Evolutionary conservation across 352 stramenopile genomes (phyloP).

Genomic region (Phytophthora pinifolia): DNA sequence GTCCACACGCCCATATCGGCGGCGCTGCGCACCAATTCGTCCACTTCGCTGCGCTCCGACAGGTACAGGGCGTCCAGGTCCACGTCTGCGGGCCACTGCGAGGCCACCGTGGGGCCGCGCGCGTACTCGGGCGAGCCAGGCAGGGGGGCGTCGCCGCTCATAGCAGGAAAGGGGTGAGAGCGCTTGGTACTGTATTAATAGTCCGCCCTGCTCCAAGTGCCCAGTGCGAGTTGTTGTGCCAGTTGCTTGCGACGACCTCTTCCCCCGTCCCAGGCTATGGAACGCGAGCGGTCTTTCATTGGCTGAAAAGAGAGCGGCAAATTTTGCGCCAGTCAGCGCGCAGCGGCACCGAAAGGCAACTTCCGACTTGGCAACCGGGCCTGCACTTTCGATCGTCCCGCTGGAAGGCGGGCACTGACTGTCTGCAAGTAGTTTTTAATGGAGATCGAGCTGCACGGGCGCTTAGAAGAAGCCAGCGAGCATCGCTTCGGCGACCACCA

Average conservation of each 20-base stretch:
- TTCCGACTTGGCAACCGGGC: too few species aligned
- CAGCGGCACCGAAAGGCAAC: neutral
- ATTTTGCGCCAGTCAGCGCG: slow-evolving; percentile 1
- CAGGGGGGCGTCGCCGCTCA: slow-evolving; percentile 24
- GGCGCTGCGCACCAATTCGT: slow-evolving; percentile 64
- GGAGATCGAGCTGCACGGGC: neutral
- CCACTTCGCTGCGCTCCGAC: slow-evolving; percentile 66
- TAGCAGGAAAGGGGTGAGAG: neutral
- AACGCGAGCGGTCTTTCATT: slow-evolving; percentile 12
- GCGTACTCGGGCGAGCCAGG: slow-evolving; percentile 26
- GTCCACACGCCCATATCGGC: slow-evolving; percentile 77
- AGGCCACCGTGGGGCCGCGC: slow-evolving; percentile 29
- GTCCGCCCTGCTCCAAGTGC: slow-evolving; percentile 10
- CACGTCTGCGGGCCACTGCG: slow-evolving; percentile 70
- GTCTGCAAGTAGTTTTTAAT: too few species aligned
- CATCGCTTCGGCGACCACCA: slow-evolving; percentile 6
- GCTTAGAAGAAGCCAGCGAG: slow-evolving; percentile 22
- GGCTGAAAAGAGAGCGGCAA: slow-evolving; percentile 1
- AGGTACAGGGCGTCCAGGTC: slow-evolving; percentile 79
- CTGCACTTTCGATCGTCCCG: neutral
- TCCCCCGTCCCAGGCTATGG: slow-evolving; percentile 24
- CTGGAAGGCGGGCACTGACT: too few species aligned
- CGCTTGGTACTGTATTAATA: neutral
- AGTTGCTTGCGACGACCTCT: slow-evolving; percentile 18
- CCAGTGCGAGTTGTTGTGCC: slow-evolving; percentile 8